A percentile compares a stretch with the other conserved stretches of the same genome.
phyloP scores from a whole-genome alignment of 176 grass and related monocot species.

The Lolium rigidum region DNA sequence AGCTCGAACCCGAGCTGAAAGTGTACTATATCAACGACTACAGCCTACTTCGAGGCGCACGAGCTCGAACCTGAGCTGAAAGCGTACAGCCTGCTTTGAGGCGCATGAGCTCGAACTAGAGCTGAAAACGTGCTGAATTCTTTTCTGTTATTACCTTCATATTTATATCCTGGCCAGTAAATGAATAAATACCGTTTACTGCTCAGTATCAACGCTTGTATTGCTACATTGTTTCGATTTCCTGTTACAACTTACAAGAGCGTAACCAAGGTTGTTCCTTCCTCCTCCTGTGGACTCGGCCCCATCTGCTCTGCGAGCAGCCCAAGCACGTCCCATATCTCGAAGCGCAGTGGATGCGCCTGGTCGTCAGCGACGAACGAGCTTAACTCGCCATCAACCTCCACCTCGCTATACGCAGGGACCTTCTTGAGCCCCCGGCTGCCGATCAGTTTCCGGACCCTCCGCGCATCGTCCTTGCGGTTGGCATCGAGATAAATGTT shows the following conservation, averaged over 20 bases:
- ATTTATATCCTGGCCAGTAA: background rate
- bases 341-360: constrained; percentile 48
- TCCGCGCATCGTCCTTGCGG: constrained; percentile 68
- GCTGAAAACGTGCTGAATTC: background rate
- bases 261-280: background rate
- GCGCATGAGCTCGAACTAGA: background rate
- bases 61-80: background rate
- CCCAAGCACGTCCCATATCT: constrained; percentile 70
- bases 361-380: constrained; percentile 80
- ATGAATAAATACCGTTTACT: background rate
- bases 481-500: constrained; percentile 80
- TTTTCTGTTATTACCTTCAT: background rate
- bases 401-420: constrained; percentile 56
- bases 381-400: constrained; percentile 60
- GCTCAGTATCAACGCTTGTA: background rate
- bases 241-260: background rate
- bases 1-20: background rate
- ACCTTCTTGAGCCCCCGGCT: constrained; percentile 68
- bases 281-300: constrained; percentile 23
- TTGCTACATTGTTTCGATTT: background rate
- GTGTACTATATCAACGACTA: background rate
- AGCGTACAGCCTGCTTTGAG: background rate
- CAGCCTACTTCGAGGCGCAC: background rate
- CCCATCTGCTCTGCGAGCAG: constrained; percentile 70
- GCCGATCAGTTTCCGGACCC: constrained; percentile 68